Percentiles rank a stretch among this genome's conserved stretches.
Conservation (phyloP, 768 basidiomycete species). For the Dacryopinax primogenitus region DNA sequence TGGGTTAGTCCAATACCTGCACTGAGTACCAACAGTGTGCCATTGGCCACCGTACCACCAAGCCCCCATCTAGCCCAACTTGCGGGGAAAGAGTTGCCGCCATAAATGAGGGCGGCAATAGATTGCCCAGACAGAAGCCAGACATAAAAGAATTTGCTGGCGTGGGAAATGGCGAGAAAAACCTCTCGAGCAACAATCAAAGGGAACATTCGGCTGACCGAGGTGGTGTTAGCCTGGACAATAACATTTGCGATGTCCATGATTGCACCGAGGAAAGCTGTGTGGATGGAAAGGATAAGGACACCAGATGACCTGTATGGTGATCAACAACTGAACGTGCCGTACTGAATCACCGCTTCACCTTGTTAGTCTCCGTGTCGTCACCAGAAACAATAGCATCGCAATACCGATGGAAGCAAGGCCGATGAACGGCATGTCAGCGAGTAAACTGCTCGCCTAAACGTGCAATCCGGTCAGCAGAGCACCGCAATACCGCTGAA, state of each 20-base stretch:
- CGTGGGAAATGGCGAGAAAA: constrained; percentile 42
- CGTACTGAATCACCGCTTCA: not conserved
- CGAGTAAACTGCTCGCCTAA: constrained; percentile 41
- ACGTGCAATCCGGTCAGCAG: not conserved
- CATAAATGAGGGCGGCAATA: constrained; percentile 33
- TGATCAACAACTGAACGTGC: constrained; percentile 29
- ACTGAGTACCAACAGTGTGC: constrained; percentile 35
- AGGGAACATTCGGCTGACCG: constrained; percentile 23
- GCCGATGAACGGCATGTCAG: constrained; percentile 54
- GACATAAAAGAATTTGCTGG: constrained; percentile 50
- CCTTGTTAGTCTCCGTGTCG: constrained; percentile 33
- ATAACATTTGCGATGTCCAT: constrained; percentile 50
- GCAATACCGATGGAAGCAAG: constrained; percentile 54
- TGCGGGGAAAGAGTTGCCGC: constrained; percentile 37
- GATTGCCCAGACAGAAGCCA: constrained; percentile 53
- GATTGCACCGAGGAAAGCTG: constrained; percentile 49
- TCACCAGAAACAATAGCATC: constrained; percentile 43
- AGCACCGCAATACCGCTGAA: not conserved
- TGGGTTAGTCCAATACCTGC: constrained; percentile 44
- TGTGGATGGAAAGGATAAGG: constrained; percentile 44
- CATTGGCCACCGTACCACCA: constrained; percentile 42
- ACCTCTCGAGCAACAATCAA: constrained; percentile 47
- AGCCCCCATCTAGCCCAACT: constrained; percentile 56
- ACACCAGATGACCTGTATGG: constrained; percentile 33
- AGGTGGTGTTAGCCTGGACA: constrained; percentile 26